A percentile compares a stretch with the other conserved stretches of the same genome.
These are phyloP conservation scores for Phytopythium litorale DNA, from an alignment of 352 stramenopile species.

Conservation along the genomic window DNA sequence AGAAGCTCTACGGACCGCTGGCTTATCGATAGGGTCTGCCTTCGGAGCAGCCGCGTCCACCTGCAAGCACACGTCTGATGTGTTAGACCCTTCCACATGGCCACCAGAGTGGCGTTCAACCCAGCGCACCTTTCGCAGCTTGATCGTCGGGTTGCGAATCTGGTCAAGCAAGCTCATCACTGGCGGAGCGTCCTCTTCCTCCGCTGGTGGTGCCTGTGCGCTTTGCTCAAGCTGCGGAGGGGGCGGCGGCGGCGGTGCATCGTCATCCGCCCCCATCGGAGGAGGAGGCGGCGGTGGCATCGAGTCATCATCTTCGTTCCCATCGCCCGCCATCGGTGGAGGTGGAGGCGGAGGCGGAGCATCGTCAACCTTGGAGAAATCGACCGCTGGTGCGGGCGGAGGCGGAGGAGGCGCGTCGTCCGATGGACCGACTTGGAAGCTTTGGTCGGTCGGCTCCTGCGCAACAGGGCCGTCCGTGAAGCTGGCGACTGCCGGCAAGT, in stretches of 20 bases:
- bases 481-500: constrained; percentile 53
- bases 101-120: background rate
- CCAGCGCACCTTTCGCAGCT: constrained; percentile 37
- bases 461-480: constrained; percentile 68
- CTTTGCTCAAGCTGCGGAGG: constrained; percentile 27
- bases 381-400: constrained; percentile 48
- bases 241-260: constrained; percentile 45
- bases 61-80: constrained; percentile 10
- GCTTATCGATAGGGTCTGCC: constrained; percentile 23
- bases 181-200: constrained; percentile 26
- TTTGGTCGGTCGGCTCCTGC: constrained; percentile 51
- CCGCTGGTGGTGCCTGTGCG: constrained; percentile 10
- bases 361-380: constrained; percentile 47
- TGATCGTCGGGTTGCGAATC: constrained; percentile 58
- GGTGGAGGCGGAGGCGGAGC: constrained; percentile 51
- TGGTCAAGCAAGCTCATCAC: constrained; percentile 47
- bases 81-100: background rate
- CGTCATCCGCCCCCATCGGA: constrained; percentile 26
- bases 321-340: constrained; percentile 24
- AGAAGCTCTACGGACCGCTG: constrained; percentile 15
- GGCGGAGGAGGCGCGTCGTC: constrained; percentile 61
- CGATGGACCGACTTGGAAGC: constrained; percentile 58
- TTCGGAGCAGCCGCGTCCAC: constrained; percentile 30
- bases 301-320: constrained; percentile 42
- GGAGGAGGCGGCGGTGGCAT: constrained; percentile 39